A percentile compares a stretch with the other conserved stretches of the same genome.
Conservation (phyloP, 106 monocot genomes). For the Amphibolis antarctica region DNA sequence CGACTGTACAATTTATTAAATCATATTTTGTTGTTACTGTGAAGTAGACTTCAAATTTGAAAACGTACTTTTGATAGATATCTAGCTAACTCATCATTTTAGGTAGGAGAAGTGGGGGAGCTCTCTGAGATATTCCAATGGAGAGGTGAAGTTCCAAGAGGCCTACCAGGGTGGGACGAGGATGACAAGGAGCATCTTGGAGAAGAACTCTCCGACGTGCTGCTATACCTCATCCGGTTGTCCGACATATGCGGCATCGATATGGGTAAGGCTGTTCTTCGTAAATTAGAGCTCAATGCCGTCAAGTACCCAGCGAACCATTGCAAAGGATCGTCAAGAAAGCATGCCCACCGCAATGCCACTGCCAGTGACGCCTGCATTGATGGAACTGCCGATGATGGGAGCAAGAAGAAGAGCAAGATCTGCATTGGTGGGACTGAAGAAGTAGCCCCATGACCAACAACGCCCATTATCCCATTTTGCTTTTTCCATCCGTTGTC, state of each 20-base stretch:
- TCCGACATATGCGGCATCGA: conserved; percentile 7
- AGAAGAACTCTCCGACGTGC: conserved; percentile 13
- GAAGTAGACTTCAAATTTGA: too few relatives aligned
- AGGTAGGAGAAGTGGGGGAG: conserved; percentile 13
- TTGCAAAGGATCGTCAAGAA: too few relatives aligned
- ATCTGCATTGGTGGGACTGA: too few relatives aligned
- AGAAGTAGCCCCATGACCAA: too few relatives aligned
- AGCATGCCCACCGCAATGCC: too few relatives aligned
- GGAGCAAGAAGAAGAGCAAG: too few relatives aligned
- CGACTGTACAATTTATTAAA: background rate
- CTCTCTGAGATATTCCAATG: conserved; percentile 20
- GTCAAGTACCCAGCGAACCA: conserved; percentile 2
- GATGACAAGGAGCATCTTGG: conserved; percentile 9
- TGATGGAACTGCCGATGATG: too few relatives aligned
- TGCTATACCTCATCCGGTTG: conserved; percentile 6
- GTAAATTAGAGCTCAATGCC: background rate
- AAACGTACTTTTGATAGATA: background rate
- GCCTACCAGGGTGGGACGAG: background rate
- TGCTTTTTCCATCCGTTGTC: too few relatives aligned
- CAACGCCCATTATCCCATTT: too few relatives aligned
- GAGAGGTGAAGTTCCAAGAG: conserved; percentile 11
- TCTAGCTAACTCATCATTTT: background rate
- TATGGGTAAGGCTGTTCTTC: background rate
- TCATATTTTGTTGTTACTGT: background rate
- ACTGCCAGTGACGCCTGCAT: too few relatives aligned